These are phyloP conservation scores for Penicillium sp. DNA, from an alignment of 2,329 filamentous ascomycete genomes.

Conservation along the genomic window DNA sequence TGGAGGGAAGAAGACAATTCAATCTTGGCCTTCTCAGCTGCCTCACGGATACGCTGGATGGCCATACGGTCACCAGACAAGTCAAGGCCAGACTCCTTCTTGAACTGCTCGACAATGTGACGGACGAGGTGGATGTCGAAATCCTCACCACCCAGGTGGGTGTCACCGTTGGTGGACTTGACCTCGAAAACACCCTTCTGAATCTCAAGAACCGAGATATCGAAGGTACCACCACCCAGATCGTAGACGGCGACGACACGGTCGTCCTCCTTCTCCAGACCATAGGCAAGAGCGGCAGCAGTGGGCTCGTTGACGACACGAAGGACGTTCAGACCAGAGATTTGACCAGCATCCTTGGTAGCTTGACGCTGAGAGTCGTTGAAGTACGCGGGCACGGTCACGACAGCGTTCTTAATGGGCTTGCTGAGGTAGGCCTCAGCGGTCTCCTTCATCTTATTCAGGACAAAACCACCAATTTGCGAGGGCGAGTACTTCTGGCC, in stretches of 20 bases:
- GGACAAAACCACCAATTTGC: constrained; percentile 94
- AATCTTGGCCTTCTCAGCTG: constrained; percentile 98
- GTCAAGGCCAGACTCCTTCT: constrained; percentile 90
- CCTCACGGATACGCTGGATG: constrained; percentile 97
- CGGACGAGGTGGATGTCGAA: constrained; percentile 94
- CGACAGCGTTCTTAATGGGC: constrained; percentile 88
- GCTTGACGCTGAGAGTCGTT: constrained; percentile 97
- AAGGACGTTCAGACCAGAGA: constrained; percentile 90
- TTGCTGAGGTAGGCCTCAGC: constrained; percentile 89
- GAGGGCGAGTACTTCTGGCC: constrained; percentile 95
- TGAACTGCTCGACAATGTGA: constrained; percentile 90
- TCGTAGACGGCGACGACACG: constrained; percentile 91
- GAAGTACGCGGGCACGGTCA: constrained; percentile 97
- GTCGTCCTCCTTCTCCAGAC: constrained; percentile 90
- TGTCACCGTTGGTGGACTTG: constrained; percentile 98
- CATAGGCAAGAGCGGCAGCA: constrained; percentile 89
- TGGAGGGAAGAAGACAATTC: constrained; percentile 91
- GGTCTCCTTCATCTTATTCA: constrained; percentile 99
- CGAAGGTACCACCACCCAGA: constrained; percentile 96
- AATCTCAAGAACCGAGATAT: constrained; percentile 97
- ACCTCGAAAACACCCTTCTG: constrained; percentile 98
- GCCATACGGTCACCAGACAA: constrained; percentile 92
- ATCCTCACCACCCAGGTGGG: constrained; percentile 95
- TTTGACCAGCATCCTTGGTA: constrained; percentile 96
- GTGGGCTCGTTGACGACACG: constrained; percentile 98